These are phyloP conservation scores for Rutstroemia sydowiana DNA, from an alignment of 2,329 filamentous ascomycete genomes.

Conservation along the genomic window DNA sequence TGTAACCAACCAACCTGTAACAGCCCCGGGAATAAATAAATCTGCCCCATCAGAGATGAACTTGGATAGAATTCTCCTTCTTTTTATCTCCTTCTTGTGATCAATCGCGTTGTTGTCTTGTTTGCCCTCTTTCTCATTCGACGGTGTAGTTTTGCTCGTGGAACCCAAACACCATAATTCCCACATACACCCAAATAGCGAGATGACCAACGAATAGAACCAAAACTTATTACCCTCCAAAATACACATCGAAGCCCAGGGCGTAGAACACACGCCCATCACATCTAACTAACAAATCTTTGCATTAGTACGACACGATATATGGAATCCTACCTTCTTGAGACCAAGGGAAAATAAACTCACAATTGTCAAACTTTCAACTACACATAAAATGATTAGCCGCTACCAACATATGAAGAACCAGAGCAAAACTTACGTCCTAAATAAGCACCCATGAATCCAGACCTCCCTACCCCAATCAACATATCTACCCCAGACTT, in stretches of 20 bases:
- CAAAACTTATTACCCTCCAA: slow-evolving; percentile 62
- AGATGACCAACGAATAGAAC: slow-evolving; percentile 48
- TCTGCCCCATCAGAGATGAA: slow-evolving; percentile 54
- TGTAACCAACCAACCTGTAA: slow-evolving; percentile 53
- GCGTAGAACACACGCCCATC: slow-evolving; percentile 41
- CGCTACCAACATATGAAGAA: neutral
- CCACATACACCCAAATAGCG: slow-evolving; percentile 32
- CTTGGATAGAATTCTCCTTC: neutral
- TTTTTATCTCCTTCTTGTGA: neutral
- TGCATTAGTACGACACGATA: too few relatives aligned
- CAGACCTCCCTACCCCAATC: slow-evolving; percentile 50
- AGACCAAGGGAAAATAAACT: slow-evolving; percentile 30
- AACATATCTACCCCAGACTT: slow-evolving; percentile 32
- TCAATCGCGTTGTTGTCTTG: neutral
- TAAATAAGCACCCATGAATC: slow-evolving; percentile 59
- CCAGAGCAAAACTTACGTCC: slow-evolving; percentile 29
- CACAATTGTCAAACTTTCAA: slow-evolving; percentile 58
- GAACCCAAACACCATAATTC: slow-evolving; percentile 1
- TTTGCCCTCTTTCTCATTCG: neutral
- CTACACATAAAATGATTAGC: neutral
- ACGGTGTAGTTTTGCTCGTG: neutral
- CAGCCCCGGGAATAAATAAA: slow-evolving; percentile 50
- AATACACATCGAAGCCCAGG: slow-evolving; percentile 40
- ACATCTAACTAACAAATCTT: slow-evolving; percentile 31
- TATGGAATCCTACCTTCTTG: too few relatives aligned